phyloP scores from a whole-genome alignment of 768 basidiomycete species.

The Candolleomyces efflorescens region DNA sequence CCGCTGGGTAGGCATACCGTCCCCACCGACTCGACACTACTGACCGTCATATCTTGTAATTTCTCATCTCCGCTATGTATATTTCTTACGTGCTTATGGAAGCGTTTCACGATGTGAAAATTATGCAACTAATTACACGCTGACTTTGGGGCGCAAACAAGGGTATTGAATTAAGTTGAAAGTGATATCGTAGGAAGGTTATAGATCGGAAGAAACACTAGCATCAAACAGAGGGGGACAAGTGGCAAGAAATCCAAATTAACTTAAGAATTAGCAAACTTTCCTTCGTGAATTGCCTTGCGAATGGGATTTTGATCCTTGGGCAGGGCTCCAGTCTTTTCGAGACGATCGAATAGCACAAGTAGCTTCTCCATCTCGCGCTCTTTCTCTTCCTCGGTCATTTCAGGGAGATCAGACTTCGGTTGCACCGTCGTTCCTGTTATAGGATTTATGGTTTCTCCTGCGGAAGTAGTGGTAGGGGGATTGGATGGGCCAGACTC shows the following conservation, averaged over 20 bases:
- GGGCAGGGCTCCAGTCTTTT: conserved; percentile 66
- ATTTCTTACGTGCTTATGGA: no score
- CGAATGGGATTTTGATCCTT: conserved; percentile 68
- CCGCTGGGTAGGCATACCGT: not conserved
- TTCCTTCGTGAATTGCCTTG: conserved; percentile 52
- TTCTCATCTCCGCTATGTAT: not conserved
- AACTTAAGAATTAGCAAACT: conserved; percentile 12
- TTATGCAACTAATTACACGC: no score
- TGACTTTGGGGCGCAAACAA: not conserved
- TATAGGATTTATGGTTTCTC: conserved; percentile 70
- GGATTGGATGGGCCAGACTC: conserved; percentile 23
- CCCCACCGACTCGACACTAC: not conserved
- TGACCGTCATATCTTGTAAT: not conserved
- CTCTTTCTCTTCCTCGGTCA: conserved; percentile 97
- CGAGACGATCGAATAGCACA: conserved; percentile 85
- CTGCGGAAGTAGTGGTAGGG: conserved; percentile 29
- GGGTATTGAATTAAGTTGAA: not conserved
- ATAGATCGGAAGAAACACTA: not conserved
- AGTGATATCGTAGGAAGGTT: conserved; percentile 3
- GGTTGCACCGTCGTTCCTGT: conserved; percentile 65
- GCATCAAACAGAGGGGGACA: not conserved
- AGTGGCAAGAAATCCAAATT: not conserved
- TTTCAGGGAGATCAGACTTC: conserved; percentile 41
- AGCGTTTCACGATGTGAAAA: no score
- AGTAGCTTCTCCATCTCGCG: conserved; percentile 89